A percentile compares a stretch with the other conserved stretches of the same genome.
phyloP scores from a whole-genome alignment of 1,284 basidiomycete genomes.

The Xanthoconium separans region DNA sequence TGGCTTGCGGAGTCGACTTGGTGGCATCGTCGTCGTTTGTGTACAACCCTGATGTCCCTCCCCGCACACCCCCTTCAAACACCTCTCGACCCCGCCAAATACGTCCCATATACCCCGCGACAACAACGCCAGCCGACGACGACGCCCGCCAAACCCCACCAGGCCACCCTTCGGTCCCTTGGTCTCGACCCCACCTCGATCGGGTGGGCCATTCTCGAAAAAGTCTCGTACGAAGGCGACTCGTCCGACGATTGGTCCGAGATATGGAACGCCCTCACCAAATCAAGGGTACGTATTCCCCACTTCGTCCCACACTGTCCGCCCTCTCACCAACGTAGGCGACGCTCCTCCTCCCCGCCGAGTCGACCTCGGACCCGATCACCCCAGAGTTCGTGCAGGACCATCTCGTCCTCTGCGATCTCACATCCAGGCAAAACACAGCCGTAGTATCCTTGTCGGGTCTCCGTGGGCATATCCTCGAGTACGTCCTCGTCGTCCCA shows the following conservation, averaged over 20 bases:
- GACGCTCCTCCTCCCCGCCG: slow-evolving; percentile 73
- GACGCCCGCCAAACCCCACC: slow-evolving; percentile 48
- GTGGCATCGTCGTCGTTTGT: neutral
- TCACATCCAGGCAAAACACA: slow-evolving; percentile 41
- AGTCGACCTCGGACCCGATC: slow-evolving; percentile 49
- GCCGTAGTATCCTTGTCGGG: slow-evolving; percentile 79
- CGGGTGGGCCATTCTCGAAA: slow-evolving; percentile 85
- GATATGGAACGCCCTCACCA: slow-evolving; percentile 64
- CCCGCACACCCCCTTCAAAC: slow-evolving; percentile 58
- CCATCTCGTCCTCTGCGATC: slow-evolving; percentile 68
- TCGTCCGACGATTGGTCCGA: slow-evolving; percentile 69
- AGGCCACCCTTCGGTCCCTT: slow-evolving; percentile 75
- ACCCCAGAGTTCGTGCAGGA: slow-evolving; percentile 77
- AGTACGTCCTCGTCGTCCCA: slow-evolving; percentile 40
- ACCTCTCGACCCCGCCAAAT: slow-evolving; percentile 31
- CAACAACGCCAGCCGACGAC: slow-evolving; percentile 51
- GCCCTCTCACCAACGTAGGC: no score
- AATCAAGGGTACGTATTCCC: slow-evolving; percentile 59
- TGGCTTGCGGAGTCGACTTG: neutral
- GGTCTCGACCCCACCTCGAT: slow-evolving; percentile 69
- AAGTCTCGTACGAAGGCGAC: slow-evolving; percentile 66
- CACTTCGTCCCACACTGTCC: slow-evolving; percentile 10
- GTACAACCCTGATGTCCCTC: slow-evolving; percentile 22
- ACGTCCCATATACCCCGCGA: slow-evolving; percentile 56
- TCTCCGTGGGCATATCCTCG: slow-evolving; percentile 63